Conservation (phyloP, 1,284 basidiomycete genomes). For the Ustilago xerochloae region DNA sequence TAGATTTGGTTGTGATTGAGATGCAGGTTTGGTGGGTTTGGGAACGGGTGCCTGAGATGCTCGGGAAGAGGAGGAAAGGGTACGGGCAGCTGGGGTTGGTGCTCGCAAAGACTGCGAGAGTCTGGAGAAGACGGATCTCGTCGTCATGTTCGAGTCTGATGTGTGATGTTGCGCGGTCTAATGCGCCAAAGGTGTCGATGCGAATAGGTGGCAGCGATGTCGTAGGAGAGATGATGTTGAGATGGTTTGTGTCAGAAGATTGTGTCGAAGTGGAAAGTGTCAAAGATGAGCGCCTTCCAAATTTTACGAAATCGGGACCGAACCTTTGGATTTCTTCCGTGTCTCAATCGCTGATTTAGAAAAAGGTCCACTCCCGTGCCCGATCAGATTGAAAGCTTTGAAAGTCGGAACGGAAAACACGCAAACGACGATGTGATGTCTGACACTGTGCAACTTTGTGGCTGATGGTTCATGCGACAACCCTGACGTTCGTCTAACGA, state of each 20-base stretch:
- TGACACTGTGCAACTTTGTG: background rate
- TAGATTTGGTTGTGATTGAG: constrained; percentile 31
- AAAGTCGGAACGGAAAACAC: background rate
- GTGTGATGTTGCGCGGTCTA: too few species aligned
- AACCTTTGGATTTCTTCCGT: background rate
- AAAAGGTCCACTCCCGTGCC: too few species aligned
- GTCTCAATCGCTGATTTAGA: background rate
- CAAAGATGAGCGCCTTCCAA: constrained; percentile 5
- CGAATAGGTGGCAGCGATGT: background rate
- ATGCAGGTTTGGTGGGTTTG: constrained; percentile 38
- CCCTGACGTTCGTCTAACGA: background rate
- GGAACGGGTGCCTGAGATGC: constrained; percentile 35
- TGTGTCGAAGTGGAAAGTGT: background rate
- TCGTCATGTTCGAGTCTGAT: constrained; percentile 19
- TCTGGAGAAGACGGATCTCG: constrained; percentile 15
- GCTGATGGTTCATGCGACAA: background rate
- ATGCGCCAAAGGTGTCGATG: background rate
- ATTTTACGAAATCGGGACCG: constrained; percentile 17
- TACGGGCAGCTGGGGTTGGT: constrained; percentile 14
- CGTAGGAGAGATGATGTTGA: background rate
- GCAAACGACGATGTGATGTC: too few species aligned
- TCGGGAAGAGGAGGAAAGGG: constrained; percentile 34
- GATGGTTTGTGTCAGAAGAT: constrained; percentile 3
- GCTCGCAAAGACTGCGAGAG: constrained; percentile 31
- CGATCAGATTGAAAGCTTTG: too few species aligned